Evolutionary conservation across 768 basidiomycete genomes (phyloP), one percentile per base, ranked within the genome.

Genomic region (Tricholoma saponaceum): DNA sequence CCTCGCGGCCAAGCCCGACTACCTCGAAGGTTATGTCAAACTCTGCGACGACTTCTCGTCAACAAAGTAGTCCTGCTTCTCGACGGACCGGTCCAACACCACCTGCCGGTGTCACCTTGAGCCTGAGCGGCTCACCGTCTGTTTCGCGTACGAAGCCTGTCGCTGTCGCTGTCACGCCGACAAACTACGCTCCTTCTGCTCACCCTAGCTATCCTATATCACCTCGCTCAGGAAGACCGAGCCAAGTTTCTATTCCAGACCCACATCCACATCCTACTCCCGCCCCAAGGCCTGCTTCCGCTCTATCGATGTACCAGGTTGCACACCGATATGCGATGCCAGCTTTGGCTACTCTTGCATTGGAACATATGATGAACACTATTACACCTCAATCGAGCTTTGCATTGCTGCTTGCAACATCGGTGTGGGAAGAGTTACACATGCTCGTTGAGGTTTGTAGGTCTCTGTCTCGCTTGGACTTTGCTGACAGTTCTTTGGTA

Each of bases 291-390:
- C 83, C 89, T 14, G 88, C 88, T 12, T 88, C 87, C 22, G 88
- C 89, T 1, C 69, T 92, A 50, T 83, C 84, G 0, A 80, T 91
- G 62, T 92, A 89, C 71, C 86, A 87, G 61, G 78, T 90, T 10
- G 86, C 89, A 3, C 88, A 92, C 72, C 79, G 88, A 52, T 92
- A 91, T 69, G 74, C 74, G 2, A 83, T 92, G 75, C 82, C 83
- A 3, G 80, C 76, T 7, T 77, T 92, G 22, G 82, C 83, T n/a
- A 65, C 75, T 20, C 77, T 90, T 22, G 87, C 89, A 6, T 69
- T 88, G 56, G 86, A 88, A 52, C 88, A 90, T 68, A 85, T 90
- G 65, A 79, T 91, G 77, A 74, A 78, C 5, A 86, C 83, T 6
- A 77, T 92, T 35, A 84, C 84, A 3, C 83, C 86, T 3, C 77